Base-by-base conservation (phyloP, 1,139 yeast species). In the Pichia sp. region DNA sequence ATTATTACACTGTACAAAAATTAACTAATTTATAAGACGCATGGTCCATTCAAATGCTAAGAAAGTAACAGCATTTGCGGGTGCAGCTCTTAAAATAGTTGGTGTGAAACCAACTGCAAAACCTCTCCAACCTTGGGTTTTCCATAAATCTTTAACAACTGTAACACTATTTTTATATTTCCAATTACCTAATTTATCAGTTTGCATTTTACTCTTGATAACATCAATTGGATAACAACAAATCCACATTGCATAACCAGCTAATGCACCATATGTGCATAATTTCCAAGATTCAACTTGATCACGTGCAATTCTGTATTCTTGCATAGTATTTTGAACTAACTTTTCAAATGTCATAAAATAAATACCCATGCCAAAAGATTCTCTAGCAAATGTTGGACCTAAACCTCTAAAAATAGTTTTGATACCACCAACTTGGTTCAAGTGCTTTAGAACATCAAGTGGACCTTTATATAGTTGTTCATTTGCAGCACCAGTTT, bases 21-120 rank as follows among this genome's bases (percentile, higher is more conserved):
- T 11, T 27, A 32, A n/a, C 12, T 40, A 45, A 18, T 29, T 41
- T 23, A 50, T 18, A 4, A 50, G 40, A 43, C 53, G 49, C 85
- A 88, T 85, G 7, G 95, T 84, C 47, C 85, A 66, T 68, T 90
- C 97, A 63, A 90, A 90, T 12, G 94, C 88, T 46, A 88, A 86
- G 69, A 90, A 90, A 1, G 97, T 90, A 29, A 95, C 95, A 45
- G 96, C 97, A 62, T 90, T 90, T 18, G 95, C 97, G 4, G 97
- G 97, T 2, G 96, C 96, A 46, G 97, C 97, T 68, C 97, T 82
- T 58, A 90, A 71, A 54, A 90, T 80, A 1, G 97, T 89, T 44
- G 97, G 96, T 23, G 82, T 67, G 62, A 89, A 88, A 1, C 97
- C 97, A 66, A 84, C 81, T 68, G 86, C 83, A 62, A 90, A 86